Evolutionary conservation across 2,329 filamentous ascomycete genomes (phyloP), one percentile per base, ranked within the genome.

Genomic region (Ascochyta lentis): DNA sequence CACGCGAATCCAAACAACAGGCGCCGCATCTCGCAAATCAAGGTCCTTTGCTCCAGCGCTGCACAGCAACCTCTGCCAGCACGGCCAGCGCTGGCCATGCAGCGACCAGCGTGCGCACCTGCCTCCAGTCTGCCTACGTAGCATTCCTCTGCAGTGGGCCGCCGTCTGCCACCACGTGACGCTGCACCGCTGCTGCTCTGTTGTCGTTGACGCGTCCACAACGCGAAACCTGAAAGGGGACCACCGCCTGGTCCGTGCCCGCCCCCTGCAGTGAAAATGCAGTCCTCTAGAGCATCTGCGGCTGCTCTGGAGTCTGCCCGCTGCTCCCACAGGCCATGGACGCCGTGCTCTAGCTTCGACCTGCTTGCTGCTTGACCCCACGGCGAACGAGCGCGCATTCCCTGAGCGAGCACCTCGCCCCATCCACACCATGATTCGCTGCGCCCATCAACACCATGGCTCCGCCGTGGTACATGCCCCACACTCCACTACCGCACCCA

Each of bases 401-500:
- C 52, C 49, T 51, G 45, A 47, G 38, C 47, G 49, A 58, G 31
- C 52, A 19, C 19, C 19, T 19, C 19, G 19, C 19, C 19, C 19
- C 19, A 19, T 19, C 19, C 19, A 19, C 19, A 3, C 19, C 19
- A 19, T 19, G 19, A 71, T 68, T 71, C 67, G 67, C 60, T 65
- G 52, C 57, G 22, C 39, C 35, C 8, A 51, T 50, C 58, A 54
- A 35, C 56, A 49, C 37, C 59, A 41, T 49, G 56, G 41, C 60
- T 64, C 63, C 60, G 54, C 61, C 4, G 60, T 61, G 63, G 61
- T 57, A 58, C 66, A 37, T 46, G 55, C 57, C 54, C 40, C 43
- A 42, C 50, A 19, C 2, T 46, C 37, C 46, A 52, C 58, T 65
- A 60, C 62, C 62, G 59, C 60, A 63, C 58, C 39, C 39, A 37